These are phyloP conservation scores for Sechiopsis laciniata DNA, from an alignment of 306 rosid species.

Conservation along the genomic window DNA sequence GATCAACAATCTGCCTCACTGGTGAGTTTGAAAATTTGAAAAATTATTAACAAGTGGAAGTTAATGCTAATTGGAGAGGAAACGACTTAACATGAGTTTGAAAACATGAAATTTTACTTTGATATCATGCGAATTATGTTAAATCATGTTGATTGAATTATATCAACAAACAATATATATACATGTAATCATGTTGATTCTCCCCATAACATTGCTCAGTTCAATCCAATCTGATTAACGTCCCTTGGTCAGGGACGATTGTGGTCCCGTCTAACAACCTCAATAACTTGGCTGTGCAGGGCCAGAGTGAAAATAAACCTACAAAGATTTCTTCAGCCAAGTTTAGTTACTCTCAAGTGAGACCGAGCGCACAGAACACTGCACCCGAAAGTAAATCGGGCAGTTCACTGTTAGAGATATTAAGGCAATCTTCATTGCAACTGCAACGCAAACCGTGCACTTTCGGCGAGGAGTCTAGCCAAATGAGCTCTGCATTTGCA, in stretches of 20 bases:
- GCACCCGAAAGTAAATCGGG: conserved; percentile 32
- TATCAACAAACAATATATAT: no score
- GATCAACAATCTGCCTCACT: no score
- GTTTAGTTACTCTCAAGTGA: conserved; percentile 51
- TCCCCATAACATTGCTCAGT: not conserved
- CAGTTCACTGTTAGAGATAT: conserved; percentile 57
- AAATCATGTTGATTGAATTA: no score
- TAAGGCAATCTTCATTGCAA: conserved; percentile 55
- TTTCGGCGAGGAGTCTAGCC: conserved; percentile 30
- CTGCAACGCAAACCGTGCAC: conserved; percentile 37
- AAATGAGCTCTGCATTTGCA: conserved; percentile 50
- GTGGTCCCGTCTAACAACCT: not conserved
- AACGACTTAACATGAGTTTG: no score
- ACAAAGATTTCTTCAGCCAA: conserved; percentile 44
- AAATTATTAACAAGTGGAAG: no score
- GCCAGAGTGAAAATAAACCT: conserved; percentile 45
- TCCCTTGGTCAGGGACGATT: not conserved
- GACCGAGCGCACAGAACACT: conserved; percentile 33
- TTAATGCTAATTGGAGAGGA: no score
- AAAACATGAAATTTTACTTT: no score
- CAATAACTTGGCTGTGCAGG: conserved; percentile 33
- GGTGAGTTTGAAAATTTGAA: no score
- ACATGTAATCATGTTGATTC: no score
- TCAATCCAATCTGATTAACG: not conserved
- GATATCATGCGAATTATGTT: no score